Evolutionary conservation across 1,284 basidiomycete species (phyloP), one percentile per base, ranked within the genome.

Genomic region (Rhodotorula sp.): DNA sequence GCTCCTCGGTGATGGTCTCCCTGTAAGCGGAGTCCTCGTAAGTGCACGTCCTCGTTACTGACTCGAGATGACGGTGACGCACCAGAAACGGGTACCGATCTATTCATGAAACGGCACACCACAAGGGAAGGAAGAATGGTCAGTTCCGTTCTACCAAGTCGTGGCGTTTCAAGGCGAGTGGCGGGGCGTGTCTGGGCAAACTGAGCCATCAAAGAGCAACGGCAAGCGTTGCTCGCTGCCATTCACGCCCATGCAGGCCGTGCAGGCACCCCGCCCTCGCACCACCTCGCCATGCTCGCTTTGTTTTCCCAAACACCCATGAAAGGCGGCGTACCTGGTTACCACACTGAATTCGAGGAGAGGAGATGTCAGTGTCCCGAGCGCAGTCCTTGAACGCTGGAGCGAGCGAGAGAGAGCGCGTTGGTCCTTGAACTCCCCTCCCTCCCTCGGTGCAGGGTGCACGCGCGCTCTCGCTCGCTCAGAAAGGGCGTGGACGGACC

Each of bases 1-100:
- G 95, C 86, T 98, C 95, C 82, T 97, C 95, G 71, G 93, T 95
- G 81, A 98, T 89, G 69, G 82, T 81, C 77, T 82, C 81, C 80
- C 72, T 69, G 55, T n/a, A 2, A 24, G 22, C 24, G 6, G 0
- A 2, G 5, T 30, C 0, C 14, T 58, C 12, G 44, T 37, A 22
- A 33, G 68, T 44, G 24, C n/a, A 58, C 29, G 6, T 15, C 37
- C 2, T 4, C 15, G 14, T 1, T 6, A 17, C 7, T 0, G 10
- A 0, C 1, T 3, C 3, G 8, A 55, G 42, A 42, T 22, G 4
- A 26, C 45, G 15, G 15, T 76, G 78, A 93, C 93, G 83, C 91
- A 93, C 95, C 93, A 97, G 89, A 98, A 97, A 84, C 96, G 97
- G 86, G 70, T 70, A 59, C 75, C 75, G 63, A 74, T 76, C 72